Evolutionary conservation across 2,329 filamentous ascomycete genomes (phyloP).

Genomic region (Cytospora piceae): DNA sequence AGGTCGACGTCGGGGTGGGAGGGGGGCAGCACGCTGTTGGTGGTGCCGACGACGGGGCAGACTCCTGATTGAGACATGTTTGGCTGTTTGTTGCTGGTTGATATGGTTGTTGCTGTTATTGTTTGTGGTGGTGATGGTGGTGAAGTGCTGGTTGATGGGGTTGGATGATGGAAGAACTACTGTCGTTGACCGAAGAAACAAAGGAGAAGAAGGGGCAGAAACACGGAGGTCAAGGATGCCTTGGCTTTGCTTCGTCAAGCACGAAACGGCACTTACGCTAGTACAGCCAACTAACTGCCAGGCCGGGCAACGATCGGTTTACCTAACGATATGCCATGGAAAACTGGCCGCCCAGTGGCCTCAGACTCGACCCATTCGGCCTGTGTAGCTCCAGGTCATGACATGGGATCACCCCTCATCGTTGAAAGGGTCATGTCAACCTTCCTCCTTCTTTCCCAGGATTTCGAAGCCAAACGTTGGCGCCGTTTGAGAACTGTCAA

Average conservation of each 20-base stretch:
- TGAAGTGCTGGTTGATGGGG: neutral
- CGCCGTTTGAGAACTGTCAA: too few species aligned
- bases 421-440: neutral
- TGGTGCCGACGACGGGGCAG: conserved; percentile 48
- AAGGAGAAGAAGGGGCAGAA: neutral
- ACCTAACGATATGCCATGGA: neutral
- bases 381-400: neutral
- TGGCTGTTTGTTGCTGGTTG: neutral
- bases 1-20: conserved; percentile 47
- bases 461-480: too few species aligned
- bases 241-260: neutral
- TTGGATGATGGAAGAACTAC: neutral
- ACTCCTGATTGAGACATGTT: conserved; percentile 35
- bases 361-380: conserved; percentile 12
- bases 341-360: conserved; percentile 16
- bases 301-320: conserved; percentile 1
- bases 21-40: conserved; percentile 46
- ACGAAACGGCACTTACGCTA: conserved; percentile 10
- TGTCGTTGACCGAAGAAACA: neutral
- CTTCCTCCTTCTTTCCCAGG: neutral
- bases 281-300: conserved; percentile 1
- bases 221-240: neutral
- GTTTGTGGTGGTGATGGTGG: neutral
- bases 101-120: neutral
- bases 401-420: conserved; percentile 3